Conservation (phyloP, 1,139 yeast species). For the Hemisphaericaspora xylofermentans region DNA sequence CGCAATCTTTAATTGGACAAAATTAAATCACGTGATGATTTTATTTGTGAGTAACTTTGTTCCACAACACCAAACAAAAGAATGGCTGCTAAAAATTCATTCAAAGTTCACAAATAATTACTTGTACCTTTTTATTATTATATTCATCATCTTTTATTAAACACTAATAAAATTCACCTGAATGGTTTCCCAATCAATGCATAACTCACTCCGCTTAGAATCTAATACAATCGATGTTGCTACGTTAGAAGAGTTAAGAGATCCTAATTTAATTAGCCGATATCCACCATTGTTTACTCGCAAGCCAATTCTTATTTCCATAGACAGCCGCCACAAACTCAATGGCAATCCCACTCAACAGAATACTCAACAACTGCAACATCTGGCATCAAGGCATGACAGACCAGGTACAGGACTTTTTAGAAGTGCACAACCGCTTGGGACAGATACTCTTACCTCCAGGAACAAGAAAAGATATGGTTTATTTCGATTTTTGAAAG, state of each 20-base stretch:
- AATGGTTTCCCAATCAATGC: conserved; percentile 9
- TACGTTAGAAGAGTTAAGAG: conserved; percentile 15
- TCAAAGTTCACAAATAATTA: not conserved
- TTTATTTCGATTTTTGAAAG: conserved; percentile 8
- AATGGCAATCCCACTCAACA: not conserved
- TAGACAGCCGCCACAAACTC: conserved; percentile 4
- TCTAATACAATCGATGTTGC: conserved; percentile 13
- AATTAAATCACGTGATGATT: not conserved
- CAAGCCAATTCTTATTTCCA: conserved; percentile 11
- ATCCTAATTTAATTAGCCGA: conserved; percentile 15
- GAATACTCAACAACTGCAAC: not conserved
- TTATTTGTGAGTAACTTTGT: not conserved
- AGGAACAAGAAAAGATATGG: conserved; percentile 4
- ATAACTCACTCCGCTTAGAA: conserved; percentile 7
- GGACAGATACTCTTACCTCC: conserved; percentile 1
- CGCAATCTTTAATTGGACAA: not conserved
- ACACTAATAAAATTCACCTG: too few species aligned
- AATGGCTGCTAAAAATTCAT: not conserved
- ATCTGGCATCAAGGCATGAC: too few species aligned
- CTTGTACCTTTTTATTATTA: too few species aligned
- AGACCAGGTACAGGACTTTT: not conserved
- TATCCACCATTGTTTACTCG: conserved; percentile 17
- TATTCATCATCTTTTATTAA: too few species aligned
- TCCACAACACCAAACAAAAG: too few species aligned
- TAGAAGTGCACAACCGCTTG: conserved; percentile 5